Conservation (phyloP, 805 yeast genomes). For the Myxozyma nipponensis region DNA sequence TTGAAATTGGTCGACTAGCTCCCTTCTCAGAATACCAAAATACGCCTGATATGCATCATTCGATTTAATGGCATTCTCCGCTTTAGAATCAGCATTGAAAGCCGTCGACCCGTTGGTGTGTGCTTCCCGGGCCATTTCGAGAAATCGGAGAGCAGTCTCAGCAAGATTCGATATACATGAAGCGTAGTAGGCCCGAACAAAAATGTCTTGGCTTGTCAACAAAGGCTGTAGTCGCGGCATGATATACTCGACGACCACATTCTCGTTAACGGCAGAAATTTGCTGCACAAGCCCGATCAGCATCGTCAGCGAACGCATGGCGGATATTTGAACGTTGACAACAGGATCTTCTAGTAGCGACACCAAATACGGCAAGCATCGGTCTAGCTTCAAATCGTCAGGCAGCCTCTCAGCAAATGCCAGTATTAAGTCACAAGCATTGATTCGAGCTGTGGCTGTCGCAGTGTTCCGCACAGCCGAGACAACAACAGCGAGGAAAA, state of each 20-base stretch:
- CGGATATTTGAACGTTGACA: constrained; percentile 60
- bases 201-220: constrained; percentile 41
- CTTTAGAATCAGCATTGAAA: constrained; percentile 43
- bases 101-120: constrained; percentile 33
- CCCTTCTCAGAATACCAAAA: constrained; percentile 41
- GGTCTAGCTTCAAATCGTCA: constrained; percentile 81
- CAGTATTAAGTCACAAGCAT: constrained; percentile 71
- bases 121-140: constrained; percentile 51
- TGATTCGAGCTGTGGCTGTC: constrained; percentile 55
- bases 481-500: constrained; percentile 55
- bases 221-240: constrained; percentile 61
- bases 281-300: constrained; percentile 58
- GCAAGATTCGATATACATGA: constrained; percentile 71
- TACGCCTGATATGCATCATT: constrained; percentile 23
- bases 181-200: constrained; percentile 67
- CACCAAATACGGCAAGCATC: constrained; percentile 77
- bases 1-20: constrained; percentile 56
- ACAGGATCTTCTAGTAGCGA: constrained; percentile 66
- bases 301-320: constrained; percentile 64
- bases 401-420: constrained; percentile 70
- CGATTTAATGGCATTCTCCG: constrained; percentile 40
- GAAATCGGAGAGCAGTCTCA: constrained; percentile 55
- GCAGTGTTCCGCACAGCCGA: constrained; percentile 60
- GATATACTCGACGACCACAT: constrained; percentile 76
- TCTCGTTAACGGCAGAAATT: constrained; percentile 69